Percentiles rank a stretch among this genome's conserved stretches.
These are phyloP conservation scores for Dillenia turbinata DNA, from an alignment of 164 flowering plant species.

Conservation along the genomic window DNA sequence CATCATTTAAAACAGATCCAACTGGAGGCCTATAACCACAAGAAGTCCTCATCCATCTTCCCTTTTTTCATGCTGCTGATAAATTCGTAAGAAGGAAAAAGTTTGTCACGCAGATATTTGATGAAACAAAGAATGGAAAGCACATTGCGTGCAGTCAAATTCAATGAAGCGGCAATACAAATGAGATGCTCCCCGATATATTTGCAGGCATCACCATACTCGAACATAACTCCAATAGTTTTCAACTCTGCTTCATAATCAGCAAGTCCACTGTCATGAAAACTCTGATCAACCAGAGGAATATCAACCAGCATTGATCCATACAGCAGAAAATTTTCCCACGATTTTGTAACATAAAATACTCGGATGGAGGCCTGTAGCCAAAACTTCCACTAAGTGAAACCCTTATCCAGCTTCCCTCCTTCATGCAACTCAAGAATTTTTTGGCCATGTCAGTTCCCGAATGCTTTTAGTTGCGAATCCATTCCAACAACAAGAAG, in stretches of 20 bases:
- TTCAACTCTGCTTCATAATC: constrained; percentile 45
- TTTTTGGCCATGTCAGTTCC: constrained; percentile 20
- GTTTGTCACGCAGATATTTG: constrained; percentile 28
- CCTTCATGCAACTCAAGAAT: constrained; percentile 43
- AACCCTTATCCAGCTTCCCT: constrained; percentile 56
- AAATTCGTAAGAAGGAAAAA: constrained; percentile 31
- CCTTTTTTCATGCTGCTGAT: constrained; percentile 30
- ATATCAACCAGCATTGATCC: constrained; percentile 61
- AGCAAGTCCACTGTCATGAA: constrained; percentile 33
- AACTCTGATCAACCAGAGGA: constrained; percentile 47
- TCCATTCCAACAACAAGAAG: constrained; percentile 52
- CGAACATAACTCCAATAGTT: constrained; percentile 53
- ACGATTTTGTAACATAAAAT: constrained; percentile 30
- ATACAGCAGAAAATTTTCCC: constrained; percentile 43
- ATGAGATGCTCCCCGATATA: constrained; percentile 57
- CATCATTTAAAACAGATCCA: constrained; percentile 33
- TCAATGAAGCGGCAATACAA: constrained; percentile 35
- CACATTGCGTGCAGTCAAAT: constrained; percentile 33
- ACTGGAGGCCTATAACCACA: constrained; percentile 42
- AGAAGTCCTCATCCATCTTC: constrained; percentile 47
- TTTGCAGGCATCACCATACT: constrained; percentile 44
- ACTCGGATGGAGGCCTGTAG: constrained; percentile 49
- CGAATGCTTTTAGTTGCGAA: constrained; percentile 18
- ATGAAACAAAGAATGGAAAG: constrained; percentile 51
- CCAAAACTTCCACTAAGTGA: constrained; percentile 27